Conservation (phyloP, 106 monocot species). For the Dioscorea alata region DNA sequence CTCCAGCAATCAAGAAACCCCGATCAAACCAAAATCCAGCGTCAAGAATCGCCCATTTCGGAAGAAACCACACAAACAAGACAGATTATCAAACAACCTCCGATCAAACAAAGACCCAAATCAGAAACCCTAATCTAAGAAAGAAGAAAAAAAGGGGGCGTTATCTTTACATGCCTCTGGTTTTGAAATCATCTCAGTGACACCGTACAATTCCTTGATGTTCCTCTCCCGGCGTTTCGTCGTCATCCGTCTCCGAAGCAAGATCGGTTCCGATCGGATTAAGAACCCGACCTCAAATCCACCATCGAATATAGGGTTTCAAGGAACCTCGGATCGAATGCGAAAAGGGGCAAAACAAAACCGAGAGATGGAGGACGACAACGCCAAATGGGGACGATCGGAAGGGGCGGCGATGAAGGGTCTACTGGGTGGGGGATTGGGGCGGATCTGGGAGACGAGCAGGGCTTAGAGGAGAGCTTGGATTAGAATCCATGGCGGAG, state of each 20-base stretch:
- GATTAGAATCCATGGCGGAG: not conserved
- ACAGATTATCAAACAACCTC: not conserved
- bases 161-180: constrained; percentile 40
- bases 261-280: not conserved
- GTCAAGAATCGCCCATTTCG: not conserved
- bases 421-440: not conserved
- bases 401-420: not conserved
- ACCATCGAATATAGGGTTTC: not conserved
- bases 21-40: not conserved
- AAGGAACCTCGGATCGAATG: not conserved
- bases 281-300: not conserved
- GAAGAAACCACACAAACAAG: not conserved
- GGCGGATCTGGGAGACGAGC: not conserved
- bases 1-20: not conserved
- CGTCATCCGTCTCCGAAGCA: constrained; percentile 15
- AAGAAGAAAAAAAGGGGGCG: not conserved
- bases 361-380: not conserved
- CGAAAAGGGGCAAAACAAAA: not conserved
- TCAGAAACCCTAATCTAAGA: constrained; percentile 10
- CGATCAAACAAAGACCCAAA: not conserved
- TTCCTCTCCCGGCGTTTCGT: constrained; percentile 19
- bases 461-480: not conserved
- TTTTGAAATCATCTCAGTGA: constrained; percentile 17
- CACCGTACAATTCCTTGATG: constrained; percentile 45
- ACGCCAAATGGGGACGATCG: not conserved